These are phyloP conservation scores for Coccomyxa subellipsoidea DNA, from an alignment of 163 green algal species.

Conservation along the genomic window DNA sequence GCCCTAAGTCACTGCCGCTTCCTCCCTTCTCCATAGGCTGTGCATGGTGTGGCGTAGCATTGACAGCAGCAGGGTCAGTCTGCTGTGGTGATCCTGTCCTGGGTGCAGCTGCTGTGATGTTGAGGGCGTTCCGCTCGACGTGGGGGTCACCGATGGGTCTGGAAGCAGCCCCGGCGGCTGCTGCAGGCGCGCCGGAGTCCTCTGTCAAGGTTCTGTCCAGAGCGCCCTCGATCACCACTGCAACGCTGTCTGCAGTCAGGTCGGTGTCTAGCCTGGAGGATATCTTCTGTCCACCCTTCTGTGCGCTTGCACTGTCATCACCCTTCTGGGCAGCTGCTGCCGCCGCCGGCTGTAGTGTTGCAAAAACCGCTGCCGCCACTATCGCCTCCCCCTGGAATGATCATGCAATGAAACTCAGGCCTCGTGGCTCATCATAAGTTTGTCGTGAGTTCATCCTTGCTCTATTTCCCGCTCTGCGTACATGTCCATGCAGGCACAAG, in stretches of 20 bases:
- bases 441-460: background rate
- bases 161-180: background rate
- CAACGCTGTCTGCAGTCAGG: background rate
- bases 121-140: background rate
- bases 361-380: background rate
- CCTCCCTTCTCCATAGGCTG: background rate
- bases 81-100: background rate
- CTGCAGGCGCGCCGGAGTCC: background rate
- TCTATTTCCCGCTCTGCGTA: background rate
- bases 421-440: too few species aligned
- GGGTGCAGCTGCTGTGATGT: background rate
- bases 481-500: background rate
- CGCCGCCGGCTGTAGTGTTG: background rate
- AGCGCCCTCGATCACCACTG: background rate
- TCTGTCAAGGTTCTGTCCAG: background rate
- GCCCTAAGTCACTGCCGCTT: background rate
- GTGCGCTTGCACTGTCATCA: background rate
- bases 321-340: background rate
- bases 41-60: too few species aligned
- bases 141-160: background rate
- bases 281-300: background rate
- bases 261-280: background rate
- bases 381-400: background rate
- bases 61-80: background rate
- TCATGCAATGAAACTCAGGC: background rate